Conservation (phyloP, 2,329 filamentous ascomycete genomes). For the Cadophora gregata region DNA sequence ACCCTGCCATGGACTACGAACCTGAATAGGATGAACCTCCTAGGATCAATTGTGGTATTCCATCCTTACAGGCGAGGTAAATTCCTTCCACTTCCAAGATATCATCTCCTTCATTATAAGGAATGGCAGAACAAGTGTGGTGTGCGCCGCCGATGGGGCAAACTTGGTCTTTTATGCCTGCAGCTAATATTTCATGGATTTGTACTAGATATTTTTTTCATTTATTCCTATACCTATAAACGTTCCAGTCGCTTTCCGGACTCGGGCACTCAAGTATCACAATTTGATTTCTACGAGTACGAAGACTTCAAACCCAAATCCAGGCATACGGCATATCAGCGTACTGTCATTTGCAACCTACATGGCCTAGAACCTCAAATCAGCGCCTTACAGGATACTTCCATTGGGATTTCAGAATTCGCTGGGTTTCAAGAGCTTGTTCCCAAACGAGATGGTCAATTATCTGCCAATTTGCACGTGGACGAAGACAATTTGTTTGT, state of each 20-base stretch:
- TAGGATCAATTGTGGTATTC: not conserved
- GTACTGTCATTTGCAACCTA: not conserved
- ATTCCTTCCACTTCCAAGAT: not conserved
- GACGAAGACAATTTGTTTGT: not conserved
- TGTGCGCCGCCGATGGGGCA: not conserved
- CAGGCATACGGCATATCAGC: not conserved
- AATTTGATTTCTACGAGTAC: constrained; percentile 4
- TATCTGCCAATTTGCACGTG: not conserved
- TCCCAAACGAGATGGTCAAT: not conserved
- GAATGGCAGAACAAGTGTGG: not conserved
- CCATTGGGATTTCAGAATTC: not conserved
- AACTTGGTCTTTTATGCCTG: no score
- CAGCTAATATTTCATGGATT: not conserved
- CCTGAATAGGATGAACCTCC: not conserved
- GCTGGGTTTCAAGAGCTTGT: not conserved
- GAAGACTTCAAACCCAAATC: not conserved
- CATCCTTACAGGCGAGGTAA: constrained; percentile 8
- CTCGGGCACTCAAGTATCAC: not conserved
- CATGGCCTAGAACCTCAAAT: not conserved
- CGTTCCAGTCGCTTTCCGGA: not conserved
- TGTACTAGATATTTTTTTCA: not conserved
- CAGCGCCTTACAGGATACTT: not conserved
- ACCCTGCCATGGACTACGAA: not conserved
- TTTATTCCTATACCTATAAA: not conserved
- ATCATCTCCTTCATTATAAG: not conserved